phyloP scores from a whole-genome alignment of 2,329 filamentous ascomycete genomes.

The Phoma herbarum region DNA sequence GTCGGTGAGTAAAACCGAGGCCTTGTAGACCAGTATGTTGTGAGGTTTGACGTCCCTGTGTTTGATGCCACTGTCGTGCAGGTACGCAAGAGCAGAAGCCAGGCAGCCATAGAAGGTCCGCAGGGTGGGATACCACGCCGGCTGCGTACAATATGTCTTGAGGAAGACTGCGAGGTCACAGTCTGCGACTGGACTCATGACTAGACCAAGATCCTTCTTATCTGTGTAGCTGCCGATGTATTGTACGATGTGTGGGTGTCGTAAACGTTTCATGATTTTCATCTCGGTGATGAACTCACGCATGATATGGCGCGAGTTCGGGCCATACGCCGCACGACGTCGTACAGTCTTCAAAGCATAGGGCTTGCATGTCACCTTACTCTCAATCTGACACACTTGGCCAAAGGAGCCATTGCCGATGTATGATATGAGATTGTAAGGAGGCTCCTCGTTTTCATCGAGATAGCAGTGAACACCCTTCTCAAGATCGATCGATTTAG shows the following conservation, averaged over 20 bases:
- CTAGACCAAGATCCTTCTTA: background rate
- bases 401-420: slow-evolving; percentile 38
- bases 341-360: slow-evolving; percentile 45
- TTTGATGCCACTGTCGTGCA: slow-evolving; percentile 24
- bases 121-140: background rate
- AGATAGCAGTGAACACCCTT: too few relatives aligned
- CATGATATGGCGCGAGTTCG: slow-evolving; percentile 24
- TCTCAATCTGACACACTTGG: slow-evolving; percentile 37
- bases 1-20: slow-evolving; percentile 24
- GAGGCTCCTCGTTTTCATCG: background rate
- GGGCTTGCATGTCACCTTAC: slow-evolving; percentile 32
- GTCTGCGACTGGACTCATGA: slow-evolving; percentile 17
- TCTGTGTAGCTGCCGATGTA: background rate
- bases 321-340: slow-evolving; percentile 24
- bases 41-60: slow-evolving; percentile 33
- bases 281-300: slow-evolving; percentile 37
- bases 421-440: background rate
- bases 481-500: too few relatives aligned
- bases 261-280: slow-evolving; percentile 34
- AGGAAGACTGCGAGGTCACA: slow-evolving; percentile 22
- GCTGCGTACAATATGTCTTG: background rate
- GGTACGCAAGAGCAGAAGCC: slow-evolving; percentile 22
- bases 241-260: slow-evolving; percentile 19
- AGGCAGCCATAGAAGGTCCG: slow-evolving; percentile 30
- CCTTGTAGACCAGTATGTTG: slow-evolving; percentile 26